Percentiles rank a stretch among this genome's conserved stretches.
Evolutionary conservation across 306 rosid species (phyloP).

Genomic region (Acacia acuminata): DNA sequence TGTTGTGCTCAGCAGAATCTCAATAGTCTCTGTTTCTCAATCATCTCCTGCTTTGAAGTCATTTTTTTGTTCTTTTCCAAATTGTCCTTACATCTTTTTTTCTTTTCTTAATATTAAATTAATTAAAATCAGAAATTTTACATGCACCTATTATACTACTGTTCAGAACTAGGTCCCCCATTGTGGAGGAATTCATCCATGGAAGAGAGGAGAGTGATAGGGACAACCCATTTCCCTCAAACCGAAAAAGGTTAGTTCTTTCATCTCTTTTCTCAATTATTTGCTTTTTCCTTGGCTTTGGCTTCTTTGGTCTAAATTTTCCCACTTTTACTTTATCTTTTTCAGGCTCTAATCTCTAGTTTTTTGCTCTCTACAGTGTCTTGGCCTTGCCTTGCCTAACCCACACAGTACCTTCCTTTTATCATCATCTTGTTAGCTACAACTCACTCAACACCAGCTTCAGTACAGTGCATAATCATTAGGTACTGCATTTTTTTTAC

Average conservation of each 20-base stretch:
- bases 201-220: slow-evolving; percentile 49
- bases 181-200: slow-evolving; percentile 54
- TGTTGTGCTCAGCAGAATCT: slow-evolving; percentile 25
- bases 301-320: slow-evolving; percentile 67
- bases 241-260: slow-evolving; percentile 85
- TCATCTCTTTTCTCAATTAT: slow-evolving; percentile 37
- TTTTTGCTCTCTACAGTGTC: slow-evolving; percentile 44
- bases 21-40: slow-evolving; percentile 31
- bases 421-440: slow-evolving; percentile 46
- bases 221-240: slow-evolving; percentile 85
- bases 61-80: slow-evolving; percentile 37
- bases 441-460: slow-evolving; percentile 41
- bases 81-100: slow-evolving; percentile 17
- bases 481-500: slow-evolving; percentile 37
- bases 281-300: slow-evolving; percentile 57
- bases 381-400: slow-evolving; percentile 44
- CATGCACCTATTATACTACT: slow-evolving; percentile 50
- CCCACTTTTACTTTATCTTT: slow-evolving; percentile 45
- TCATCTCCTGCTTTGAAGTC: slow-evolving; percentile 37
- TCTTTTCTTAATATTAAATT: not conserved
- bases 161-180: slow-evolving; percentile 74
- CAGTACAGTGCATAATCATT: slow-evolving; percentile 44
- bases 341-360: slow-evolving; percentile 61
- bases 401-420: slow-evolving; percentile 51
- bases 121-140: slow-evolving; percentile 35